Percentiles rank a stretch among this genome's conserved stretches.
phyloP scores from a whole-genome alignment of 1,139 yeast genomes.

The Candida sojae region DNA sequence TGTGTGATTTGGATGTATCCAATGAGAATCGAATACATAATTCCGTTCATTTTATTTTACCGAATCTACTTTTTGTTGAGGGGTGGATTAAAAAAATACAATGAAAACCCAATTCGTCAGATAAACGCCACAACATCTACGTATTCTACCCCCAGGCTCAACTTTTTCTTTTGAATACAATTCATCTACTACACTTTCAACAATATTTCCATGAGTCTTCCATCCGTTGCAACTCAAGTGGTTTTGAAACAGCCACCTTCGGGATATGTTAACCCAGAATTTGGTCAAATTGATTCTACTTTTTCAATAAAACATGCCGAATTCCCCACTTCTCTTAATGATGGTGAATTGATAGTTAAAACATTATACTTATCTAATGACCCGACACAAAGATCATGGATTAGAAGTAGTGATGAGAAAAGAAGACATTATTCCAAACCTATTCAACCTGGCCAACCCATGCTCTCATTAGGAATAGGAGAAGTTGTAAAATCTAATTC shows the following conservation, averaged over 20 bases:
- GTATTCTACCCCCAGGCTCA: too few relatives aligned
- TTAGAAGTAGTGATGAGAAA: slow-evolving; percentile 40
- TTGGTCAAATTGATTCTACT: slow-evolving; percentile 21
- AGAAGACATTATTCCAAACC: slow-evolving; percentile 50
- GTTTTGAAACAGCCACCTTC: slow-evolving; percentile 20
- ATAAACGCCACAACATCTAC: too few relatives aligned
- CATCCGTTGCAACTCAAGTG: slow-evolving; percentile 6
- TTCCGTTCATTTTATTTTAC: too few relatives aligned
- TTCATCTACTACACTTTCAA: too few relatives aligned
- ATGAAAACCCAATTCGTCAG: too few relatives aligned
- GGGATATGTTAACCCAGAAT: slow-evolving; percentile 17
- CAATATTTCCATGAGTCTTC: slow-evolving; percentile 9
- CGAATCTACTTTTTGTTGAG: too few relatives aligned
- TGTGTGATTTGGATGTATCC: too few relatives aligned
- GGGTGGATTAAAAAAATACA: too few relatives aligned
- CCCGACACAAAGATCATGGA: slow-evolving; percentile 71
- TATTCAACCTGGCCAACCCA: slow-evolving; percentile 45
- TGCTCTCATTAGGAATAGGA: slow-evolving; percentile 53
- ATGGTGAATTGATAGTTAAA: slow-evolving; percentile 50
- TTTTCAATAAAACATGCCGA: slow-evolving; percentile 19
- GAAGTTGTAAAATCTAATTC: slow-evolving; percentile 48
- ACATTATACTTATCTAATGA: slow-evolving; percentile 59
- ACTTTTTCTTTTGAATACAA: too few relatives aligned
- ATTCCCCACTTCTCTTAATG: slow-evolving; percentile 24
- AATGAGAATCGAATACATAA: too few relatives aligned